Percentiles rank a stretch among this genome's conserved stretches.
These are phyloP conservation scores for Cubamyces lactineus DNA, from an alignment of 768 basidiomycete genomes.

Conservation along the genomic window DNA sequence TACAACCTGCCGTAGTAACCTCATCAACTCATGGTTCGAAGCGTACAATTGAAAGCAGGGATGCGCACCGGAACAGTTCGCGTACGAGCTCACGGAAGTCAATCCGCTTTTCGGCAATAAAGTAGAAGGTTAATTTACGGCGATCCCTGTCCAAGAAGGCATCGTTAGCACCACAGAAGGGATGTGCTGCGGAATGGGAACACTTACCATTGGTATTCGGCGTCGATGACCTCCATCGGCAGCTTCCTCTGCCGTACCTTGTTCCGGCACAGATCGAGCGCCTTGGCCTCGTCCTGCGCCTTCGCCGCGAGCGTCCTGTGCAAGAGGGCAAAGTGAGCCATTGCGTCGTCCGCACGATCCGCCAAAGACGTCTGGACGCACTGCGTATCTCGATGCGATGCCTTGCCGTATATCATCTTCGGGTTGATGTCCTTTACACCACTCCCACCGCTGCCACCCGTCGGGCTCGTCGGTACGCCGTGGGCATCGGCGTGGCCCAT, in stretches of 20 bases:
- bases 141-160: constrained; percentile 75
- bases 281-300: constrained; percentile 89
- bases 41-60: constrained; percentile 16
- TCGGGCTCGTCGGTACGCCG: constrained; percentile 54
- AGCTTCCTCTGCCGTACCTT: constrained; percentile 94
- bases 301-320: constrained; percentile 76
- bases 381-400: constrained; percentile 81
- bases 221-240: constrained; percentile 98
- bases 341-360: background rate
- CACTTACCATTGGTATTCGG: constrained; percentile 95
- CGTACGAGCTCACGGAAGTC: constrained; percentile 96
- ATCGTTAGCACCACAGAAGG: background rate
- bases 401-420: constrained; percentile 95
- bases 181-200: background rate
- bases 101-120: constrained; percentile 92
- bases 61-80: constrained; percentile 82
- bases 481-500: constrained; percentile 35
- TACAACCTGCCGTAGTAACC: constrained; percentile 66
- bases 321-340: constrained; percentile 9
- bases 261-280: constrained; percentile 85
- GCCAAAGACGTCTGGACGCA: constrained; percentile 40
- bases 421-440: constrained; percentile 94
- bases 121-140: constrained; percentile 98
- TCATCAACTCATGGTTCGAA: constrained; percentile 3
- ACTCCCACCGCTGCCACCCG: constrained; percentile 42